Base-by-base conservation (phyloP, 2,329 filamentous ascomycete species). In the Paraconiothyrium sp. region DNA sequence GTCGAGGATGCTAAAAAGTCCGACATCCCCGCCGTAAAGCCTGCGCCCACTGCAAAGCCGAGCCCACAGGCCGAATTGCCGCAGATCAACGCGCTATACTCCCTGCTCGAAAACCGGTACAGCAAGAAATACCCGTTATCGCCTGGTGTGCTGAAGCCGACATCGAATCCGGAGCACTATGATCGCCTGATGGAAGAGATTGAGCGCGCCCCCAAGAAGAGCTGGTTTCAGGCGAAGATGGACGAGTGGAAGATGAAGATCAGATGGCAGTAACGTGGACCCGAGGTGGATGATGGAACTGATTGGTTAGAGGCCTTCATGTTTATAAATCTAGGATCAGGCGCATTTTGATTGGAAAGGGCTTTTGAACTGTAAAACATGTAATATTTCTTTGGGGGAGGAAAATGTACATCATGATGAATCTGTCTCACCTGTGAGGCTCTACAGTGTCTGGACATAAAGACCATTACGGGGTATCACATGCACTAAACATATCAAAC, bases 21-120 rank as follows among this genome's bases (percentile, higher is more conserved):
- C 22, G 27, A 62, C 22, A 50, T 65, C 14, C 48, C 64, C 16
- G 39, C 39, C 11, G 32, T 63, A 0, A 51, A 60, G 35, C 27
- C 64, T 27, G 57, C 59, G 49, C 55, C 67, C 13, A 49, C 67
- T 13, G 27, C 64, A 1, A 54, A 61, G 4, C 48, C 62, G 54
- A 67, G 67, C 16, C 67, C 69, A 1, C 62, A 67, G 24, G 67
- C 68, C 30, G 83, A 85, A 63, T 69, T 79, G 35, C 74, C 74
- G 35, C 81, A 86, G 67, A 75, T 88, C 57, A 89, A 88, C 67
- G 86, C 86, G 4, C 81, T 89, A 1, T 87, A 86, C 64, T 83
- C 85, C 2, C 77, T 90, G n/a, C 78, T 90, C 2, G 86, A 88
- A 66, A 83, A 89, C 70, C 78, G 85, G 52, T 89, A 88, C 68